A percentile compares a stretch with the other conserved stretches of the same genome.
Evolutionary conservation across 1,139 yeast genomes (phyloP).

Genomic region (Sugiyamaella grinbergsii): DNA sequence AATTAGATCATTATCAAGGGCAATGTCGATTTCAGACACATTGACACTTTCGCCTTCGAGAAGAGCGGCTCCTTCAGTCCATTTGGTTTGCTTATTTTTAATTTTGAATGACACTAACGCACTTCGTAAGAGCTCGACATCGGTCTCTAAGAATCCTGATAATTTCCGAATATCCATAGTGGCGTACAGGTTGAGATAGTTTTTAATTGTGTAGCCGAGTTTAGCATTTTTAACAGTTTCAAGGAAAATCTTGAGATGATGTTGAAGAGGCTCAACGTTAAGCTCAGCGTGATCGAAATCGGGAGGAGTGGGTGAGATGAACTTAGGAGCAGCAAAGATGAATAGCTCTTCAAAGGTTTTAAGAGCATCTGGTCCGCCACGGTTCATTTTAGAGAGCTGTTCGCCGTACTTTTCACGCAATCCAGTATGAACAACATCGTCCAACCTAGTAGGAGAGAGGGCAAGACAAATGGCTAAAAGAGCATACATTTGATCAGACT

Average conservation of each 20-base stretch:
- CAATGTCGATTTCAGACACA: constrained; percentile 50
- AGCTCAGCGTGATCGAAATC: constrained; percentile 41
- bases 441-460: constrained; percentile 50
- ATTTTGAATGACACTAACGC: constrained; percentile 49
- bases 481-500: constrained; percentile 56
- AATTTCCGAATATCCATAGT: constrained; percentile 50
- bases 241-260: constrained; percentile 50
- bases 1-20: constrained; percentile 46
- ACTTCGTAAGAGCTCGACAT: constrained; percentile 41
- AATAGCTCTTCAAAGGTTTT: constrained; percentile 50
- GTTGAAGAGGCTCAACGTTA: constrained; percentile 46
- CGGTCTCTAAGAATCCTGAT: constrained; percentile 46
- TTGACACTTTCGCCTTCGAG: constrained; percentile 47
- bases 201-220: constrained; percentile 47
- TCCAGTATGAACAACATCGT: constrained; percentile 48
- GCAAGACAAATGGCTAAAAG: constrained; percentile 51
- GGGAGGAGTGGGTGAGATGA: constrained; percentile 48
- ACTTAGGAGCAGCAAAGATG: constrained; percentile 52
- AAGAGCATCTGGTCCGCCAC: constrained; percentile 49
- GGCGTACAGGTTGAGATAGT: constrained; percentile 50
- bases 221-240: constrained; percentile 46
- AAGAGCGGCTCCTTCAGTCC: constrained; percentile 48
- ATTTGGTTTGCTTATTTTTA: constrained; percentile 49
- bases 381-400: constrained; percentile 47
- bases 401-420: constrained; percentile 53